Base-by-base conservation (phyloP, 1,284 basidiomycete genomes). In the Apiotrichum mycotoxinovorans region DNA sequence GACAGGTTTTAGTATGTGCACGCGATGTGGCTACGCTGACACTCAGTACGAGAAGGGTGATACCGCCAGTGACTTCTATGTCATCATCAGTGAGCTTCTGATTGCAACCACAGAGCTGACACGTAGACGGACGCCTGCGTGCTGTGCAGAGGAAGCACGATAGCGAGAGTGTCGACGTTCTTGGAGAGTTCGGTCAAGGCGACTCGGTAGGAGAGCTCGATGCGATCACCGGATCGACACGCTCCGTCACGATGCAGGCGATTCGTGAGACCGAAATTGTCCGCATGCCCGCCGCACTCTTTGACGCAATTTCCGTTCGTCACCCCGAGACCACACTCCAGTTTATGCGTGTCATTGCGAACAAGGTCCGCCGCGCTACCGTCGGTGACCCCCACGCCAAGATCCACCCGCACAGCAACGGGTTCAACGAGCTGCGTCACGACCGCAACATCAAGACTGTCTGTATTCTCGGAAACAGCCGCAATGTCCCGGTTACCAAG, bases 191-290 rank as follows among this genome's bases (percentile, higher is more conserved):
- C 68, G 94, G 96, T 44, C 94, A 98, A 74, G 94, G 82, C 52
- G 81, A 83, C 58, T 80, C 79, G 14, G 80, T 83, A 26, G 82
- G 82, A 33, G 93, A 97, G 72, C 82, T 98, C n/a, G 96, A 98
- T 71, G 95, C 96, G 51, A 98, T 99, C 68, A 97, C 94, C 9
- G 89, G 87, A 63, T 88, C 87, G n/a, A 83, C 84, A 4, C 83
- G 96, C 60, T 83, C 87, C 51, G 93, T 87, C 54, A 98, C 95
- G 1, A 84, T 98, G 12, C 95, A 98, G 76, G 95, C 95, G 4
- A 98, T 99, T 63, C 89, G 95, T 67, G 95, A 99, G 73, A 93
- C 92, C 0, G 96, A 99, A 74, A 81, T 99, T n/a, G 96, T 94
- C 44, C 82, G 93, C 46, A 97, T 99, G 87, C 96, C 95, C 0